These are phyloP conservation scores for Wickerhamiella hasegawae DNA, from an alignment of 805 yeast species.

Conservation along the genomic window DNA sequence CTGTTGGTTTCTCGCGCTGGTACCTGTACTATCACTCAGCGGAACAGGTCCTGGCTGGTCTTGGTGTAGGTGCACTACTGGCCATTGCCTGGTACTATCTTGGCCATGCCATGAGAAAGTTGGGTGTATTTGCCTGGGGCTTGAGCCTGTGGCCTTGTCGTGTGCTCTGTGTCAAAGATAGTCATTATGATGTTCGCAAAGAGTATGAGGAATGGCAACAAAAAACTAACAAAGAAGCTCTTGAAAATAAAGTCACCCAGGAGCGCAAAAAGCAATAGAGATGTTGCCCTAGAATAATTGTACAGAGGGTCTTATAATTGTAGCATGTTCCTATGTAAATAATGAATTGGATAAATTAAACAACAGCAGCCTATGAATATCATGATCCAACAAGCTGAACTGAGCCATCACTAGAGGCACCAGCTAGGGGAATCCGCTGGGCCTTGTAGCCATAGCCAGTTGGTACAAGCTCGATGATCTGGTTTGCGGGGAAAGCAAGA, in stretches of 20 bases:
- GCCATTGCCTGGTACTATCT: constrained; percentile 44
- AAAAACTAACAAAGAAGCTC: background rate
- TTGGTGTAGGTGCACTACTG: constrained; percentile 39
- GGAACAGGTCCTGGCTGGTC: constrained; percentile 63
- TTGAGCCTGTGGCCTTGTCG: constrained; percentile 41
- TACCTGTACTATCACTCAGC: constrained; percentile 63
- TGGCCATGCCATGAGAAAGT: constrained; percentile 39
- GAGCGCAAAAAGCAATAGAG: background rate
- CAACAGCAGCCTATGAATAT: too few species aligned
- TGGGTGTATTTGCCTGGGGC: constrained; percentile 53
- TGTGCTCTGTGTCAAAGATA: constrained; percentile 24
- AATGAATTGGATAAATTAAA: too few species aligned
- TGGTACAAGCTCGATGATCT: constrained; percentile 57
- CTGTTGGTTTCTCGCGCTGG: constrained; percentile 56
- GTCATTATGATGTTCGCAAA: constrained; percentile 20
- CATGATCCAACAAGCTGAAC: too few species aligned
- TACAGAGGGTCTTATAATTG: too few species aligned
- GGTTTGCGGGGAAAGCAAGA: constrained; percentile 61
- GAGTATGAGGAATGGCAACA: constrained; percentile 20
- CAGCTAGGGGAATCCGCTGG: constrained; percentile 11
- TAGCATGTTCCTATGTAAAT: background rate
- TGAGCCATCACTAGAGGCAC: constrained; percentile 2
- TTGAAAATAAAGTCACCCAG: background rate
- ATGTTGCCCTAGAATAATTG: too few species aligned
- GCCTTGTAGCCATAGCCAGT: constrained; percentile 14